These are phyloP conservation scores for Meyerozyma athensensis DNA, from an alignment of 1,139 yeast species.

Conservation along the genomic window DNA sequence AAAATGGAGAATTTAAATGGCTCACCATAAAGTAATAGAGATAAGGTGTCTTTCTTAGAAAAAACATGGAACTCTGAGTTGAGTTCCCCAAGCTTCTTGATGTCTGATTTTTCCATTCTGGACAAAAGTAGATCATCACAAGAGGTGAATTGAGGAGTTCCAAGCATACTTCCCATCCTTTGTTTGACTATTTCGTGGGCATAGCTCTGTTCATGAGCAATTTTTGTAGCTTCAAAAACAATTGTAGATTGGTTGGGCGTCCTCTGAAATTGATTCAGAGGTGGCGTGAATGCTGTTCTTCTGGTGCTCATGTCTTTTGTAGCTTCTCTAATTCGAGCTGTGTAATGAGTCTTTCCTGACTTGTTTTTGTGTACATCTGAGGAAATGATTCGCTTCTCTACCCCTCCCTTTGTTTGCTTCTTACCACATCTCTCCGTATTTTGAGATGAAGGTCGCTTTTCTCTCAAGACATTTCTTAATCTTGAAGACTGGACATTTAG, in stretches of 20 bases:
- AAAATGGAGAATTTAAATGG: not conserved
- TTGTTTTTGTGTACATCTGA: too few species aligned
- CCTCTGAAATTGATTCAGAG: slow-evolving; percentile 26
- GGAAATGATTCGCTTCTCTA: too few species aligned
- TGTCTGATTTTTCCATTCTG: not conserved
- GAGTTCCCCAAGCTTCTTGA: not conserved
- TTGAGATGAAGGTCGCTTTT: not conserved
- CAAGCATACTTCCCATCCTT: not conserved
- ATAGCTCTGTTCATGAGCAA: too few species aligned
- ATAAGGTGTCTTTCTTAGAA: not conserved
- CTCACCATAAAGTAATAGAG: not conserved
- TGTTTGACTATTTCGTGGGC: too few species aligned
- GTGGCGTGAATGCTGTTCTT: too few species aligned
- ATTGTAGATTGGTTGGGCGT: slow-evolving; percentile 30
- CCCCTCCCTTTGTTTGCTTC: too few species aligned
- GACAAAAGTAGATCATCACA: too few species aligned
- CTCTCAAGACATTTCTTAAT: slow-evolving; percentile 11
- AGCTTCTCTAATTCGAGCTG: too few species aligned
- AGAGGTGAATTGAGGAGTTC: too few species aligned
- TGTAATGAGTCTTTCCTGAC: too few species aligned
- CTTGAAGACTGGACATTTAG: too few species aligned
- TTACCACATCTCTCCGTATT: not conserved
- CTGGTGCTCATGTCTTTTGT: too few species aligned
- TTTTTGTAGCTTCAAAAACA: slow-evolving; percentile 25
- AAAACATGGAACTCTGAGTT: not conserved